These are phyloP conservation scores for Escallonia herrerae DNA, from an alignment of 129 eudicot genomes.

Conservation along the genomic window DNA sequence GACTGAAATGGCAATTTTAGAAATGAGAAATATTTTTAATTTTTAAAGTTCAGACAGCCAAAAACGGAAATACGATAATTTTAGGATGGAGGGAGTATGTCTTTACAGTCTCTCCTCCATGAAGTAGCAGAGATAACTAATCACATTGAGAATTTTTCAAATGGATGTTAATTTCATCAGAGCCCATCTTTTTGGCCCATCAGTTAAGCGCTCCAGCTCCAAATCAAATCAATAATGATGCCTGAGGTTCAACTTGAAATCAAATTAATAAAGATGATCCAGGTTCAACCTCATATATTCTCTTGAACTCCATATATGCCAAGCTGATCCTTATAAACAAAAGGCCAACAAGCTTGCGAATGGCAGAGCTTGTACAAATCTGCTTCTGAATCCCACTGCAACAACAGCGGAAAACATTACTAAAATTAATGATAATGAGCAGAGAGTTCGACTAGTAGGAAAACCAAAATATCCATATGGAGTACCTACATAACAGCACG, in stretches of 20 bases:
- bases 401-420: conserved; percentile 4
- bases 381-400: conserved; percentile 96
- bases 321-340: conserved; percentile 68
- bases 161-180: background rate
- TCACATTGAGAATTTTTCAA: no score
- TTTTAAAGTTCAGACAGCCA: no score
- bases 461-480: background rate
- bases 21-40: no score
- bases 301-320: conserved; percentile 83
- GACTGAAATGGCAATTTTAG: no score
- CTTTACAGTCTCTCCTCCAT: no score
- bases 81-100: no score
- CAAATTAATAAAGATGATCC: conserved; percentile 1
- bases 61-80: no score
- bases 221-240: no score
- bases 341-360: conserved; percentile 58
- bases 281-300: conserved; percentile 73
- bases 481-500: no score
- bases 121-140: no score
- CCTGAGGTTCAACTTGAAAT: no score
- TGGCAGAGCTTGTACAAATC: conserved; percentile 58
- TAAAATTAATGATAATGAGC: background rate
- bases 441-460: background rate
- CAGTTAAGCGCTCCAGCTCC: background rate
- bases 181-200: background rate